phyloP scores from a whole-genome alignment of 345 rosid genomes.

The thale cress (Arabidopsis thaliana) region TAIR10.1 NC_003070.9:29797501-29798000 shows the following conservation, averaged over 20 bases:
- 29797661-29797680: not conserved
- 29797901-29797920: constrained; percentile 92
- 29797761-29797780: not conserved
- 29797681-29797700: constrained; percentile 39
- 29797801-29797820: not conserved
- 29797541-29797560: not conserved
- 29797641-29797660: not conserved
- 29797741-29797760: constrained; percentile 77
- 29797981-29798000: not conserved
- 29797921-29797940: constrained; percentile 94
- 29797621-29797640: not conserved
- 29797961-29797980: not conserved
- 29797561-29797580: not conserved
- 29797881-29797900: constrained; percentile 93
- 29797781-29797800: not conserved
- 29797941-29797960: constrained; percentile 53
- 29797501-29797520: constrained; percentile 60
- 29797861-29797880: constrained; percentile 59
- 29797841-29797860: not conserved
- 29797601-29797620: not conserved
- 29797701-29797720: constrained; percentile 98
- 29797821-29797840: not conserved
- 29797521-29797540: constrained; percentile 16
- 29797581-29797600: not conserved
- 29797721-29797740: constrained; percentile 85